Base-by-base conservation (phyloP, 2,329 filamentous ascomycete genomes). In the Diaporthe amygdali region DNA sequence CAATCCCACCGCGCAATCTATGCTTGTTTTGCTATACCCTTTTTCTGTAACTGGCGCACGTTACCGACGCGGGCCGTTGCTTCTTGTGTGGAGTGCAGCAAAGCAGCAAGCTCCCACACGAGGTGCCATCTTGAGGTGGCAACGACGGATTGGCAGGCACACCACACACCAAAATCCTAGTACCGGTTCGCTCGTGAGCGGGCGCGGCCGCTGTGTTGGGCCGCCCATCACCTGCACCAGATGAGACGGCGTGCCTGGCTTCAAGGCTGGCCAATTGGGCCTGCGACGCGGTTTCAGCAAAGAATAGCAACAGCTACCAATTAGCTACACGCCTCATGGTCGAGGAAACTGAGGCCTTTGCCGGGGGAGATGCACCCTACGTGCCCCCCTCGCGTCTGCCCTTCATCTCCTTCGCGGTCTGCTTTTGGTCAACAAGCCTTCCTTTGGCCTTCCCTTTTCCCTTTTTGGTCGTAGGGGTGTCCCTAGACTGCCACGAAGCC, bases 221-320 rank as follows among this genome's bases (percentile, higher is more conserved):
- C 68, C 71, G 68, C 68, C 41, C 63, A 39, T 64, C 63, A 69
- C 37, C 46, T 61, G 52, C 63, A 68, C 41, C 51, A 68, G n/a
- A 54, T 70, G 47, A 59, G 56, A 64, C 66, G 52, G 32, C 51
- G 56, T 71, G 30, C 63, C 64, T 71, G 64, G 55, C 46, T 27
- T 67, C 52, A 61, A 61, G 66, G 51, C 66, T 66, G 64, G 71
- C 71, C 71, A 66, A 63, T 71, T 52, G 68, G 51, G 64, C 66
- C 69, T 68, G 55, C 44, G 59, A 63, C 64, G 49, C 73, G 30
- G 76, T 78, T 78, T 78, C 76, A 78, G 69, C 71, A 76, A 75
- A 76, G 68, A 75, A 77, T 77, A 77, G 75, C 72, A 77, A 66
- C 67, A 73, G 46, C 64, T 59, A 49, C 30, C 46, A 51, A 68